These are phyloP conservation scores for Colletotrichum spaethianum DNA, from an alignment of 2,329 filamentous ascomycete genomes.

Conservation along the genomic window DNA sequence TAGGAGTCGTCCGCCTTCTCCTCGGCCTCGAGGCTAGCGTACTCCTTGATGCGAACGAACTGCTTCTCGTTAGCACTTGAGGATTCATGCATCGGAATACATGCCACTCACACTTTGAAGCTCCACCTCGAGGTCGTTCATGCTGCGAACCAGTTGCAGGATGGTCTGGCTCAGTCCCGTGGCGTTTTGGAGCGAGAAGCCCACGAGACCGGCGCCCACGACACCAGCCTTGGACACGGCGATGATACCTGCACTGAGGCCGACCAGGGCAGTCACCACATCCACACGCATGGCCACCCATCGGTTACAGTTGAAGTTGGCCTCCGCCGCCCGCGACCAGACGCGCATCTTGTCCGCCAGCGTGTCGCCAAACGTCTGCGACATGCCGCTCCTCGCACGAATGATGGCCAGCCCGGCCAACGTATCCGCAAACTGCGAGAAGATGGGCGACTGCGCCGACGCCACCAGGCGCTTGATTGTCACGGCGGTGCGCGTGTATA, in stretches of 20 bases:
- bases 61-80: slow-evolving; percentile 41
- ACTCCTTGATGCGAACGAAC: slow-evolving; percentile 66
- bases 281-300: slow-evolving; percentile 71
- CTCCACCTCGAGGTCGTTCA: slow-evolving; percentile 71
- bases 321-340: slow-evolving; percentile 62
- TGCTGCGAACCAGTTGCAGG: slow-evolving; percentile 64
- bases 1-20: slow-evolving; percentile 58
- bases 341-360: slow-evolving; percentile 65
- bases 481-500: slow-evolving; percentile 65
- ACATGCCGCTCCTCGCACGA: slow-evolving; percentile 59
- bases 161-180: slow-evolving; percentile 68
- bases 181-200: slow-evolving; percentile 70
- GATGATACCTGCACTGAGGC: slow-evolving; percentile 65
- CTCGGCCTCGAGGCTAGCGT: slow-evolving; percentile 61
- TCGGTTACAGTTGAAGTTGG: slow-evolving; percentile 69
- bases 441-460: slow-evolving; percentile 66
- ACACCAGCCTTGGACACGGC: slow-evolving; percentile 63
- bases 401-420: slow-evolving; percentile 66
- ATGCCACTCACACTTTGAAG: slow-evolving; percentile 64
- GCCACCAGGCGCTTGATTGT: slow-evolving; percentile 62
- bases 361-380: slow-evolving; percentile 60
- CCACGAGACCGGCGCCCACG: slow-evolving; percentile 67
- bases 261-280: slow-evolving; percentile 67
- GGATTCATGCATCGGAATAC: neutral
- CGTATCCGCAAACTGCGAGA: slow-evolving; percentile 69